Percentiles rank a stretch among this genome's conserved stretches.
Evolutionary conservation across 1,284 basidiomycete genomes (phyloP).

Genomic region (Malassezia obtusa): DNA sequence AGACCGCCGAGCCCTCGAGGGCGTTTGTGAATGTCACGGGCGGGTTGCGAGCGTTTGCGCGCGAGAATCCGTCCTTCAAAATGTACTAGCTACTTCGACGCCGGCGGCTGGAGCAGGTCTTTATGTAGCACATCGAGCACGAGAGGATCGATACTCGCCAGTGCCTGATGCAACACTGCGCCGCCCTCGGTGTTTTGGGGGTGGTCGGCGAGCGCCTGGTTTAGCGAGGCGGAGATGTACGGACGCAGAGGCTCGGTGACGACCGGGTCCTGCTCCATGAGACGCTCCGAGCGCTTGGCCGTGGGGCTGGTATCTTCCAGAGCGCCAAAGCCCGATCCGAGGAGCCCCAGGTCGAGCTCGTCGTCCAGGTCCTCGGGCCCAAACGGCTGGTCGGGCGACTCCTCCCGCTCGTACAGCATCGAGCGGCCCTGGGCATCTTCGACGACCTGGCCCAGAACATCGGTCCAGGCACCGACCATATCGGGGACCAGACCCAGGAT

Average conservation of each 20-base stretch:
- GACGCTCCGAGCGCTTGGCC: neutral
- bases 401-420: constrained; percentile 7
- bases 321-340: constrained; percentile 22
- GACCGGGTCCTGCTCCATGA: constrained; percentile 21
- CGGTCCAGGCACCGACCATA: constrained; percentile 38
- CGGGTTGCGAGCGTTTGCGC: constrained; percentile 5
- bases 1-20: neutral
- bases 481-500: constrained; percentile 23
- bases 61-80: constrained; percentile 1
- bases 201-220: constrained; percentile 20
- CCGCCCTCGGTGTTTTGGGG: constrained; percentile 5
- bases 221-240: constrained; percentile 24
- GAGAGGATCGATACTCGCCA: constrained; percentile 32
- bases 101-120: constrained; percentile 22
- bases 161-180: constrained; percentile 13
- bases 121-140: constrained; percentile 37
- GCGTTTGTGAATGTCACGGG: constrained; percentile 6
- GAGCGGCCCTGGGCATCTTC: constrained; percentile 18
- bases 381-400: neutral
- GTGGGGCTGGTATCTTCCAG: constrained; percentile 34
- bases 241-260: constrained; percentile 20
- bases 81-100: constrained; percentile 12
- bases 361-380: constrained; percentile 2
- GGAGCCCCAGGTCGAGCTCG: constrained; percentile 15
- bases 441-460: constrained; percentile 32